Evolutionary conservation across 441 rosid species (phyloP).

Genomic region (Biscutella auriculata): DNA sequence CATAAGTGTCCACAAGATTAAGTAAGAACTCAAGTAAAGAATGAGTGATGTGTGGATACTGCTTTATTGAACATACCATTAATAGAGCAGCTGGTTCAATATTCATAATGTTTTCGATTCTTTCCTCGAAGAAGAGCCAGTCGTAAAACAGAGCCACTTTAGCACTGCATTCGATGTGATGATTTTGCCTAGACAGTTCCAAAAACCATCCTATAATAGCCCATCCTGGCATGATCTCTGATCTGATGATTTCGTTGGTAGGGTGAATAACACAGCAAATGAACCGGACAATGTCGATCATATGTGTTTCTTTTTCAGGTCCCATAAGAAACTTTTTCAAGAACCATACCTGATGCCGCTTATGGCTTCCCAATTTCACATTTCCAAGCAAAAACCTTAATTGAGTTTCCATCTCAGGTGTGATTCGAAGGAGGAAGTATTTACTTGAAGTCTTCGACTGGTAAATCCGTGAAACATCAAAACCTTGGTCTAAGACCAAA

Average conservation of each 20-base stretch:
- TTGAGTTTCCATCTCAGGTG: constrained; percentile 64
- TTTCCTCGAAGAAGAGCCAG: constrained; percentile 79
- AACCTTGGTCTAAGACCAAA: constrained; percentile 32
- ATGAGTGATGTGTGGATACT: constrained; percentile 48
- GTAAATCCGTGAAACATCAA: constrained; percentile 19
- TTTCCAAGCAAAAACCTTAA: constrained; percentile 60
- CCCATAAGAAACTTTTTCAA: constrained; percentile 40
- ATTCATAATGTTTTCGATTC: constrained; percentile 60
- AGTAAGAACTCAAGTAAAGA: constrained; percentile 67
- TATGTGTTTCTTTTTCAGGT: constrained; percentile 49
- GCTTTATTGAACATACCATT: constrained; percentile 62
- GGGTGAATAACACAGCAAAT: constrained; percentile 76
- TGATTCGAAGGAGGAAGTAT: constrained; percentile 52
- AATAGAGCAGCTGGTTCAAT: constrained; percentile 77
- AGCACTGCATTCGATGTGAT: constrained; percentile 39
- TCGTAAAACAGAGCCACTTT: constrained; percentile 75
- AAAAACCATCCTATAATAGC: constrained; percentile 81
- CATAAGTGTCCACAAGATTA: constrained; percentile 59
- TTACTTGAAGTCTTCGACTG: constrained; percentile 46
- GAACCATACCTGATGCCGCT: constrained; percentile 70
- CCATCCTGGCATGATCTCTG: constrained; percentile 77
- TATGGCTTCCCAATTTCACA: constrained; percentile 72
- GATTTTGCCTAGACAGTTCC: constrained; percentile 39
- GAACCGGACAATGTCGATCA: constrained; percentile 67
- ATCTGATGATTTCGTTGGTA: constrained; percentile 43